These are phyloP conservation scores for Colletotrichum sp. DNA, from an alignment of 2,329 filamentous ascomycete species.

Conservation along the genomic window DNA sequence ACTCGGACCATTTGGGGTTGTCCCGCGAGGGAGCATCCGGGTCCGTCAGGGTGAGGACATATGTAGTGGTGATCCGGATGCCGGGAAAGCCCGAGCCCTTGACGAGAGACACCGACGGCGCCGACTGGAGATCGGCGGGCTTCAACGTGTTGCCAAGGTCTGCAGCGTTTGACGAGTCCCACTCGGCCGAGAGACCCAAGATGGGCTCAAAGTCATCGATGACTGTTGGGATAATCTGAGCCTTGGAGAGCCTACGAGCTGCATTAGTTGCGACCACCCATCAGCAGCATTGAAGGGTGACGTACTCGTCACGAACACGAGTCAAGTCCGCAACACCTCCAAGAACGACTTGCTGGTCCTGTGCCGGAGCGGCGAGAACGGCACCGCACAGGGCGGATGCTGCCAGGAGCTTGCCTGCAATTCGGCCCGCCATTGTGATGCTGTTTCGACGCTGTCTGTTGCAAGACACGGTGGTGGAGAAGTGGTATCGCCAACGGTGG, in stretches of 20 bases:
- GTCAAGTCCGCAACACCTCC: slow-evolving; percentile 16
- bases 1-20: slow-evolving; percentile 48
- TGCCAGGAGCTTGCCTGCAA: slow-evolving; percentile 16
- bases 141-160: slow-evolving; percentile 22
- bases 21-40: slow-evolving; percentile 48
- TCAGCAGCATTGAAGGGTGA: background rate
- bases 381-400: slow-evolving; percentile 1
- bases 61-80: slow-evolving; percentile 26
- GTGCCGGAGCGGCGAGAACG: background rate
- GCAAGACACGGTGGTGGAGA: background rate
- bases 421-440: background rate
- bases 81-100: slow-evolving; percentile 16
- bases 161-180: slow-evolving; percentile 9
- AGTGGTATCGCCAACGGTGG: background rate
- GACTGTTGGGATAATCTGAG: slow-evolving; percentile 21
- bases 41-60: slow-evolving; percentile 42
- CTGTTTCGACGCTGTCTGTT: background rate
- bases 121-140: slow-evolving; percentile 12
- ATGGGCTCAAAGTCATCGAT: slow-evolving; percentile 23
- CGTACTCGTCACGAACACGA: slow-evolving; percentile 20
- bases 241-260: slow-evolving; percentile 4
- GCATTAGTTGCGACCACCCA: background rate
- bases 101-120: slow-evolving; percentile 11
- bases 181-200: slow-evolving; percentile 17
- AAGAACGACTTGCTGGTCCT: slow-evolving; percentile 8